phyloP scores from a whole-genome alignment of 805 yeast genomes.

The Candida andamanensis region DNA sequence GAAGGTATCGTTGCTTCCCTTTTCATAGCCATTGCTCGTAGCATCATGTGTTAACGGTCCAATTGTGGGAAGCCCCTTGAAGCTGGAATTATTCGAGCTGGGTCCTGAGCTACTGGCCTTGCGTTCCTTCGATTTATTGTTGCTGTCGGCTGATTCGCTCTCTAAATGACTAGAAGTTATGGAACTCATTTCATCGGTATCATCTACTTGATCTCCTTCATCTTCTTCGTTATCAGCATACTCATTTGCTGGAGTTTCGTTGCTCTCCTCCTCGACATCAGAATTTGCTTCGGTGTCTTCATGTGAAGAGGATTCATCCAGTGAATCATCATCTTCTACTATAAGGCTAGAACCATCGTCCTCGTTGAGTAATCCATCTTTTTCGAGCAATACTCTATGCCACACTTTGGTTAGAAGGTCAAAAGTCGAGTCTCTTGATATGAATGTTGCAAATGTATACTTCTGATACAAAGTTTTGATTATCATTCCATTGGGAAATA shows the following conservation, averaged over 20 bases:
- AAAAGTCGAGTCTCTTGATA: constrained; percentile 53
- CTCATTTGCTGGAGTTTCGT: neutral
- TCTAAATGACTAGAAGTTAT: no score
- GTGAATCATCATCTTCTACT: neutral
- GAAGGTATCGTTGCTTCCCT: constrained; percentile 47
- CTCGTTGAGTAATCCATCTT: constrained; percentile 3
- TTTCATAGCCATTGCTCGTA: constrained; percentile 41
- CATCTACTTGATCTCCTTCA: neutral
- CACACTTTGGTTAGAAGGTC: constrained; percentile 55
- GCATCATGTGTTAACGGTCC: constrained; percentile 49
- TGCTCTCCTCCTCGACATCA: neutral
- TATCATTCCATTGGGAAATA: constrained; percentile 66
- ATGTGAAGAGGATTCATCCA: no score
- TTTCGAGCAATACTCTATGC: constrained; percentile 38
- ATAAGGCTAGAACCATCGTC: constrained; percentile 1
- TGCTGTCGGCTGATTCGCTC: constrained; percentile 2
- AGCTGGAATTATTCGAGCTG: constrained; percentile 9
- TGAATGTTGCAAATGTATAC: constrained; percentile 60
- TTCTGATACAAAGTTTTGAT: constrained; percentile 59
- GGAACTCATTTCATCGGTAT: neutral
- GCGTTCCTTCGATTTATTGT: neutral
- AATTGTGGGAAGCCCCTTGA: constrained; percentile 34
- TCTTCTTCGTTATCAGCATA: neutral
- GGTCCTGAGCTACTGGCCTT: constrained; percentile 1
- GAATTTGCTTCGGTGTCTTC: neutral